Percentiles rank a stretch among this genome's conserved stretches.
phyloP scores from a whole-genome alignment of 2,329 filamentous ascomycete species.

The Pseudogymnoascus sp. region DNA sequence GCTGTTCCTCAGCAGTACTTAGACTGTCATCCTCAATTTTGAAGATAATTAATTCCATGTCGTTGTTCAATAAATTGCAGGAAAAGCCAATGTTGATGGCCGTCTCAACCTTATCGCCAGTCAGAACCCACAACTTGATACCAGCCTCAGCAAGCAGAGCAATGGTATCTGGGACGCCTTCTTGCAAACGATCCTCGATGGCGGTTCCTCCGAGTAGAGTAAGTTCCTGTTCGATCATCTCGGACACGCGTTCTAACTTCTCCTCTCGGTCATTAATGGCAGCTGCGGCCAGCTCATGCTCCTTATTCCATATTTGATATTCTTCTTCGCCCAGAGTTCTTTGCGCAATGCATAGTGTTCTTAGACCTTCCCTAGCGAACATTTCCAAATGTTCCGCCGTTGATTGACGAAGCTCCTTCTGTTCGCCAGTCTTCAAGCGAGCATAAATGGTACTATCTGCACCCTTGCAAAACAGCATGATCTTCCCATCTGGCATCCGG shows the following conservation, averaged over 20 bases:
- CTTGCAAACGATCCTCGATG: constrained; percentile 94
- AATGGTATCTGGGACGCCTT: constrained; percentile 94
- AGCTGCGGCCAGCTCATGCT: constrained; percentile 81
- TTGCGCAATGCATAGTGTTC: constrained; percentile 90
- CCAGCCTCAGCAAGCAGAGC: constrained; percentile 83
- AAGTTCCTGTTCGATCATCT: constrained; percentile 84
- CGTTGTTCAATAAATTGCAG: constrained; percentile 93
- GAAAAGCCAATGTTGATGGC: constrained; percentile 99
- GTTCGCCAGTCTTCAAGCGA: constrained; percentile 76
- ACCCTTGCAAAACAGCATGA: constrained; percentile 92
- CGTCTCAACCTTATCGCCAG: constrained; percentile 97
- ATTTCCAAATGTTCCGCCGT: constrained; percentile 95
- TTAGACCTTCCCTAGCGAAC: constrained; percentile 90
- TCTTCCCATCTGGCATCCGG: constrained; percentile 83
- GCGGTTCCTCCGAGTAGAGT: constrained; percentile 87
- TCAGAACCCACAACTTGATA: constrained; percentile 98
- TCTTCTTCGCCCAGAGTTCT: constrained; percentile 73
- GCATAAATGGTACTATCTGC: constrained; percentile 97
- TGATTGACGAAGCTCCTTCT: constrained; percentile 70
- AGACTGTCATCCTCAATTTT: constrained; percentile 72
- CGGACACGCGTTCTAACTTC: constrained; percentile 83
- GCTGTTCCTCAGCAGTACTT: constrained; percentile 57
- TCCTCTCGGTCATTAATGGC: constrained; percentile 83
- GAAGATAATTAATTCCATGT: constrained; percentile 92
- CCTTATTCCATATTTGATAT: constrained; percentile 76